Conservation (phyloP, 441 rosid species). For the Bocquillonia castaneifolia region DNA sequence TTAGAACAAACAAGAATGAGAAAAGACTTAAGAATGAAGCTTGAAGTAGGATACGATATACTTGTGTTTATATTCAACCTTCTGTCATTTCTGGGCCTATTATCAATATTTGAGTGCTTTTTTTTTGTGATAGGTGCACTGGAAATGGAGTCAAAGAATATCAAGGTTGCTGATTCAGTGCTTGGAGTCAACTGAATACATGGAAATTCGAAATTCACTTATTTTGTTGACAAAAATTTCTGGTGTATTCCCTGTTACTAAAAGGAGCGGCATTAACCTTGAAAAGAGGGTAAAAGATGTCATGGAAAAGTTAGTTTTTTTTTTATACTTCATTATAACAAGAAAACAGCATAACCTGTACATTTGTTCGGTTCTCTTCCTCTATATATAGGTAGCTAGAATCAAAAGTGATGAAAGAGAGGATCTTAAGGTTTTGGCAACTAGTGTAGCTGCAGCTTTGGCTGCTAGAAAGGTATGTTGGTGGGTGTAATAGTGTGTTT, state of each 20-base stretch:
- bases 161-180: constrained; percentile 91
- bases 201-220: constrained; percentile 99
- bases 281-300: constrained; percentile 80
- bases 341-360: constrained; percentile 17
- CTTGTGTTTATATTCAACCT: not conserved
- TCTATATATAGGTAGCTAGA: constrained; percentile 66
- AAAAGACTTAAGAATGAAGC: no score
- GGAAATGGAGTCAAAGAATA: constrained; percentile 99
- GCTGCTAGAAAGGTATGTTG: constrained; percentile 91
- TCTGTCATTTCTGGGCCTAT: not conserved
- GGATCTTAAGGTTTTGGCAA: constrained; percentile 99
- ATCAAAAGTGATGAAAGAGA: constrained; percentile 96
- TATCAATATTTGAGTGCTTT: constrained; percentile 18
- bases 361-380: constrained; percentile 18
- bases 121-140: constrained; percentile 75
- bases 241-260: constrained; percentile 92
- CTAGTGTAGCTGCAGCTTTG: constrained; percentile 98
- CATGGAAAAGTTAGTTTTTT: constrained; percentile 17
- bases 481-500: not conserved
- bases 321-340: constrained; percentile 11
- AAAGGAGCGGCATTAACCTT: constrained; percentile 96
- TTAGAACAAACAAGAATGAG: no score
- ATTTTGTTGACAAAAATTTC: constrained; percentile 95
- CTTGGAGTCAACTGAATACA: constrained; percentile 93
- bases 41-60: not conserved